phyloP scores from a whole-genome alignment of 2,329 filamentous ascomycete genomes.

The Clonostachys rosea region DNA sequence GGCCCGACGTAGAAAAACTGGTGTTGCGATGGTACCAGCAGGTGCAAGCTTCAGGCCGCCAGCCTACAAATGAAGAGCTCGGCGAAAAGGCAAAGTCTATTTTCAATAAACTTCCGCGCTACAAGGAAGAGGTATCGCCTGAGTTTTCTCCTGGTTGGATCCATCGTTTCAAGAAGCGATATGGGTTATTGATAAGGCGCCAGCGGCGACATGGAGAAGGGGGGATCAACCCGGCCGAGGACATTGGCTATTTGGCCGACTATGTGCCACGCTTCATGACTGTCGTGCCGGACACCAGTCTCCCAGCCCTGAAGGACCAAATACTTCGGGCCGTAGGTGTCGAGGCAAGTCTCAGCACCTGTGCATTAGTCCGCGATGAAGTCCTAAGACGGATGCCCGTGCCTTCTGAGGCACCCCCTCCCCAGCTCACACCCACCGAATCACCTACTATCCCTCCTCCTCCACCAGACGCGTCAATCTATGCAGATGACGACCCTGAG shows the following conservation, averaged over 20 bases:
- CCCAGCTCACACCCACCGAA: constrained; percentile 15
- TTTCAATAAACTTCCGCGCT: constrained; percentile 52
- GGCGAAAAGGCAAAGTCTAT: constrained; percentile 58
- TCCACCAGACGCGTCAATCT: constrained; percentile 29
- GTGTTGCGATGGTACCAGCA: constrained; percentile 52
- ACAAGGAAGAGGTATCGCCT: constrained; percentile 54
- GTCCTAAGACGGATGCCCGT: constrained; percentile 34
- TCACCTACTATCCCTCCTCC: constrained; percentile 11
- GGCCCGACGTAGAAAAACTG: constrained; percentile 58
- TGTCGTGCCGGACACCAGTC: constrained; percentile 53
- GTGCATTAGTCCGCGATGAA: constrained; percentile 55
- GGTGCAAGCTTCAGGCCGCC: constrained; percentile 44
- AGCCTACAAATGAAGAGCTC: constrained; percentile 58
- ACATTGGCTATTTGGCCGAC: constrained; percentile 56
- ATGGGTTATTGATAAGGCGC: constrained; percentile 51
- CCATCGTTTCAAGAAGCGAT: constrained; percentile 60
- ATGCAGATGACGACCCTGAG: constrained; percentile 50
- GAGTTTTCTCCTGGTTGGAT: constrained; percentile 63
- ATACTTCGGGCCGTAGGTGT: constrained; percentile 51
- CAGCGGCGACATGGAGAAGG: constrained; percentile 47
- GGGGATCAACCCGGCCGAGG: constrained; percentile 42
- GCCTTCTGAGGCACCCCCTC: constrained; percentile 10
- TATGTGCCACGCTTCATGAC: constrained; percentile 55
- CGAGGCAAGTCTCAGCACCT: constrained; percentile 46
- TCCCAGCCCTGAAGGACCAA: constrained; percentile 53